These are phyloP conservation scores for Populus nigra DNA, from an alignment of 345 rosid genomes.

Conservation along the genomic window DNA sequence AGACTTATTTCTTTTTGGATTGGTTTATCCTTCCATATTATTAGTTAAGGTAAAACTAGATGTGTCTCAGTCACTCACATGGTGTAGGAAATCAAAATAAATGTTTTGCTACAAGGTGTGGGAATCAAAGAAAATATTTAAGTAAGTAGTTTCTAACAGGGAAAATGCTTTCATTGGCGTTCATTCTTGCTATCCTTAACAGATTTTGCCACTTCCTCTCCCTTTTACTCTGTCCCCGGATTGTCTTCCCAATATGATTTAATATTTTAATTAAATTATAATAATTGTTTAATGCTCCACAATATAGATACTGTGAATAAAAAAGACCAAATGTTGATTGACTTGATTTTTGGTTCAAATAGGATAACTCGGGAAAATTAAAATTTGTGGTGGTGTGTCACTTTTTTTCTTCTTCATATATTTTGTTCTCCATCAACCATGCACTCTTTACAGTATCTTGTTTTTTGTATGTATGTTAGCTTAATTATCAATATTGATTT, in stretches of 20 bases:
- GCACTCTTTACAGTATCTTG: neutral
- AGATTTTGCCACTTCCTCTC: neutral
- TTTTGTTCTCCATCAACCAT: neutral
- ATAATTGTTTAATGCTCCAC: neutral
- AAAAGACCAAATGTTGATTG: neutral
- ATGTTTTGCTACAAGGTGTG: neutral
- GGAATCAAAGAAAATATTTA: neutral
- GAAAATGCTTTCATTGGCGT: neutral
- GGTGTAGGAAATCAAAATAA: neutral
- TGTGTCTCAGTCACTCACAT: neutral
- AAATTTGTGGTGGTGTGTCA: neutral
- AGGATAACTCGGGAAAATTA: neutral
- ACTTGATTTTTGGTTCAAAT: neutral
- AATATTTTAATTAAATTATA: neutral
- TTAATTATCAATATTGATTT: neutral
- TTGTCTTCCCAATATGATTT: neutral
- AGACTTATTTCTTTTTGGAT: neutral
- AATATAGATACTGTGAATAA: neutral
- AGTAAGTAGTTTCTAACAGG: neutral
- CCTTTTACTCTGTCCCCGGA: neutral
- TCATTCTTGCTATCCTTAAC: neutral
- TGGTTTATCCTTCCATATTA: neutral
- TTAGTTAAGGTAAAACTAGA: neutral
- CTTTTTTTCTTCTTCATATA: neutral
- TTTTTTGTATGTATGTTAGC: neutral